phyloP scores from a whole-genome alignment of 352 stramenopile species.

The Phytophthora europaea region DNA sequence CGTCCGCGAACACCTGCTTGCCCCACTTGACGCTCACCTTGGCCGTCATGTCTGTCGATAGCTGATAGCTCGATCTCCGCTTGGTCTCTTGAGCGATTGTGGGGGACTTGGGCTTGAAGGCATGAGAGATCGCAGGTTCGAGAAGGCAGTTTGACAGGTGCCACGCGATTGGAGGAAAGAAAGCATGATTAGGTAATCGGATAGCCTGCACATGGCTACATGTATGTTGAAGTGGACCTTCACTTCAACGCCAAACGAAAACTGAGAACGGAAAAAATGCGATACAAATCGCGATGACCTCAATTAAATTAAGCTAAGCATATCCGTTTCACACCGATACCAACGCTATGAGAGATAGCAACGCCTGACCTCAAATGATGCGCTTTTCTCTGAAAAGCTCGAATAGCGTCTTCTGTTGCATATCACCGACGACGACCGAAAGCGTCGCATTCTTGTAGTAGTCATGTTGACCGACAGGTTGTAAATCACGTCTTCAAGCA shows the following conservation, averaged over 20 bases:
- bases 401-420: constrained; percentile 83
- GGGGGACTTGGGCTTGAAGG: constrained; percentile 29
- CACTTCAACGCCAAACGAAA: constrained; percentile 10
- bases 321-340: too few relatives aligned
- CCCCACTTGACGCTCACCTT: constrained; percentile 89
- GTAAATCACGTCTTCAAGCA: too few relatives aligned
- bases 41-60: constrained; percentile 48
- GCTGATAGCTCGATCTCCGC: not conserved
- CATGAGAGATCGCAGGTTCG: constrained; percentile 33
- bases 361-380: constrained; percentile 41
- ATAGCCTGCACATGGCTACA: constrained; percentile 20
- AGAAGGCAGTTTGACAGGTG: constrained; percentile 15
- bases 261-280: constrained; percentile 8
- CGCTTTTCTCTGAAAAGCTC: constrained; percentile 68
- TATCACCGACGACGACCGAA: constrained; percentile 78
- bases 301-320: too few relatives aligned
- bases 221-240: too few relatives aligned
- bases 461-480: too few relatives aligned
- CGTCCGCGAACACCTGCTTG: constrained; percentile 82
- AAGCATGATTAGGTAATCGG: constrained; percentile 3
- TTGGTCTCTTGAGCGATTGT: not conserved
- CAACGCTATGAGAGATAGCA: too few relatives aligned
- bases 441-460: constrained; percentile 84
- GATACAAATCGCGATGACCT: not conserved
- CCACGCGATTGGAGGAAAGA: not conserved